phyloP scores from a whole-genome alignment of 2,329 filamentous ascomycete genomes.

The Scytalidium lignicola region DNA sequence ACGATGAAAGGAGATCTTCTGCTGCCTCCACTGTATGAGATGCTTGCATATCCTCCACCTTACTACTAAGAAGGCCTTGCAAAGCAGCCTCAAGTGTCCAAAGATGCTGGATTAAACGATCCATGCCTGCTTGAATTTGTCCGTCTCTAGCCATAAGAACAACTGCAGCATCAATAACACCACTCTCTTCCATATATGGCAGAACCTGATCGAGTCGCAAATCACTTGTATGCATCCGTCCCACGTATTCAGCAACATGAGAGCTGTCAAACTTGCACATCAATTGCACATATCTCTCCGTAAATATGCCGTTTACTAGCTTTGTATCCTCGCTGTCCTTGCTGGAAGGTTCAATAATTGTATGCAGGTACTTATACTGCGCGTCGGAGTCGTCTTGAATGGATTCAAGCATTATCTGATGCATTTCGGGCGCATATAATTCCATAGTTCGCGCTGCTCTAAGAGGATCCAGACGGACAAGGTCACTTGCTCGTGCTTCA shows the following conservation, averaged over 20 bases:
- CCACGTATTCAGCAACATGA: slow-evolving; percentile 83
- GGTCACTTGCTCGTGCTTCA: slow-evolving; percentile 48
- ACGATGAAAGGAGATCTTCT: slow-evolving; percentile 66
- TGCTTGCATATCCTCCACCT: slow-evolving; percentile 49
- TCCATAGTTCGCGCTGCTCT: slow-evolving; percentile 54
- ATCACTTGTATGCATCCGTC: slow-evolving; percentile 68
- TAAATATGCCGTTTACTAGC: slow-evolving; percentile 54
- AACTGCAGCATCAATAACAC: slow-evolving; percentile 88
- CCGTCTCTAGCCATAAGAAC: slow-evolving; percentile 87
- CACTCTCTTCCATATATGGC: slow-evolving; percentile 82
- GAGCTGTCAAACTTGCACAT: slow-evolving; percentile 82
- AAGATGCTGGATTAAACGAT: slow-evolving; percentile 75
- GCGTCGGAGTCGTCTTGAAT: slow-evolving; percentile 47
- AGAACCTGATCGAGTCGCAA: slow-evolving; percentile 75
- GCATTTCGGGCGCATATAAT: slow-evolving; percentile 47
- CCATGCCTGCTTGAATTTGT: slow-evolving; percentile 76
- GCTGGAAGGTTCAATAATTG: slow-evolving; percentile 62
- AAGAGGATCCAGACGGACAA: slow-evolving; percentile 52
- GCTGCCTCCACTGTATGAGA: slow-evolving; percentile 57
- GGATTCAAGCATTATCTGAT: slow-evolving; percentile 48
- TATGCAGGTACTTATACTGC: slow-evolving; percentile 62
- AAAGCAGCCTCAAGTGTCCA: slow-evolving; percentile 74
- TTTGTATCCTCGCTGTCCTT: slow-evolving; percentile 31
- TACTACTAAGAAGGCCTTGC: slow-evolving; percentile 63
- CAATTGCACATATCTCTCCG: slow-evolving; percentile 81